These are phyloP conservation scores for Dictyostelium capitatum DNA, from an alignment of 78 protist species.

Conservation along the genomic window DNA sequence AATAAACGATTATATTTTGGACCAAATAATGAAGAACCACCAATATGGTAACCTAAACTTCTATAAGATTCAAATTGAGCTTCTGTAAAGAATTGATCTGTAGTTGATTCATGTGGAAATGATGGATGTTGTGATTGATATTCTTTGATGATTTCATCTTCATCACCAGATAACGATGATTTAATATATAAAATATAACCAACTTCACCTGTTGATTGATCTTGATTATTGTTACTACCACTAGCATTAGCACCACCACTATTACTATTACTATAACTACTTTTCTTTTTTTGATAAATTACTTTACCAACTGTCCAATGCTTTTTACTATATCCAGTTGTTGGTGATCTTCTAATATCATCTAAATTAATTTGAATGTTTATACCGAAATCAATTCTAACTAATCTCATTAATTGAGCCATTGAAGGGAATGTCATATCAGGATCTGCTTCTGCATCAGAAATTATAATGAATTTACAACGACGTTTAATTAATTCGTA, in stretches of 20 bases:
- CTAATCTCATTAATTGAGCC: slow-evolving; percentile 77
- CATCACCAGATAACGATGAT: slow-evolving; percentile 76
- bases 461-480: slow-evolving; percentile 69
- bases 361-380: slow-evolving; percentile 78
- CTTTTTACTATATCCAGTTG: slow-evolving; percentile 58
- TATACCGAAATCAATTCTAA: slow-evolving; percentile 77
- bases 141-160: slow-evolving; percentile 77
- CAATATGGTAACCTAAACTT: slow-evolving; percentile 71
- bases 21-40: slow-evolving; percentile 61
- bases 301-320: slow-evolving; percentile 83
- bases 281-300: slow-evolving; percentile 69
- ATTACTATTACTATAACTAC: background rate
- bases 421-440: slow-evolving; percentile 77
- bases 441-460: slow-evolving; percentile 73
- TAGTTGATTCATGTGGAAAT: slow-evolving; percentile 81
- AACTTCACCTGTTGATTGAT: slow-evolving; percentile 72
- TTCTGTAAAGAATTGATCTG: slow-evolving; percentile 81
- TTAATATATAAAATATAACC: slow-evolving; percentile 71
- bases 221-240: background rate
- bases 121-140: slow-evolving; percentile 82
- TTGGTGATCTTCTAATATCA: slow-evolving; percentile 51
- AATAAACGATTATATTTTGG: slow-evolving; percentile 48
- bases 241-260: background rate
- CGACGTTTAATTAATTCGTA: slow-evolving; percentile 68
- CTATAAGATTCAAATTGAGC: slow-evolving; percentile 77